Percentiles rank a stretch among this genome's conserved stretches.
Conservation (phyloP, 495 filamentous ascomycete genomes). For the Penicillium longicatenatum region DNA sequence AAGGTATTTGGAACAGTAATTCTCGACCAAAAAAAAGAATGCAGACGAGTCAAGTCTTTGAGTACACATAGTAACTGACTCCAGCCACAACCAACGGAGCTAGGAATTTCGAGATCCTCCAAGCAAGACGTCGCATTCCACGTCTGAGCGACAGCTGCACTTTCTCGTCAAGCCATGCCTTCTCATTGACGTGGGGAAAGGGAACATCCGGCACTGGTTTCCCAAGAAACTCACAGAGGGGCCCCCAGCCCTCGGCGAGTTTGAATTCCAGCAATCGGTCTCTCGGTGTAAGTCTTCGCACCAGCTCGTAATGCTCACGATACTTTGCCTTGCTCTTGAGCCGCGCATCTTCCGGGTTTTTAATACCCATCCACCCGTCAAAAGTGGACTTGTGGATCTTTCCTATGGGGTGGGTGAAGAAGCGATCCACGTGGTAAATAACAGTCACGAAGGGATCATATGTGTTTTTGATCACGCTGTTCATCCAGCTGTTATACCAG, state of each 20-base stretch:
- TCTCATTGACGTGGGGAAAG: background rate
- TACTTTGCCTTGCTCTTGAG: constrained; percentile 2
- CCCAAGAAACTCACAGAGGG: background rate
- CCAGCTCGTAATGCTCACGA: background rate
- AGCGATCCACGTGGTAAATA: background rate
- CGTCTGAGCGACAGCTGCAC: background rate
- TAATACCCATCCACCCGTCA: background rate
- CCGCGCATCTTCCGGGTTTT: background rate
- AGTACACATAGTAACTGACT: background rate
- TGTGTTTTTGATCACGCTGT: constrained; percentile 7
- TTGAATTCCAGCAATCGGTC: background rate
- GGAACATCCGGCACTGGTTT: background rate
- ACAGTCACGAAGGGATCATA: constrained; percentile 1
- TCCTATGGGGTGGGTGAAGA: background rate
- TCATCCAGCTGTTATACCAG: constrained; percentile 35
- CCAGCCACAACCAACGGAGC: background rate
- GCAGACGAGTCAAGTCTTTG: too few species aligned
- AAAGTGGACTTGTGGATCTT: constrained; percentile 2
- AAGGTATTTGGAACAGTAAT: too few species aligned
- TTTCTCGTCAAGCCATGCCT: background rate
- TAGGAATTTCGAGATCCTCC: background rate
- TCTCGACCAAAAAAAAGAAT: too few species aligned
- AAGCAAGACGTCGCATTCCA: background rate
- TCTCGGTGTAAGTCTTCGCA: background rate
- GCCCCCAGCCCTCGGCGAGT: background rate